These are phyloP conservation scores for Lignosus rhinocerotis DNA, from an alignment of 1,284 basidiomycete genomes.

Conservation along the genomic window DNA sequence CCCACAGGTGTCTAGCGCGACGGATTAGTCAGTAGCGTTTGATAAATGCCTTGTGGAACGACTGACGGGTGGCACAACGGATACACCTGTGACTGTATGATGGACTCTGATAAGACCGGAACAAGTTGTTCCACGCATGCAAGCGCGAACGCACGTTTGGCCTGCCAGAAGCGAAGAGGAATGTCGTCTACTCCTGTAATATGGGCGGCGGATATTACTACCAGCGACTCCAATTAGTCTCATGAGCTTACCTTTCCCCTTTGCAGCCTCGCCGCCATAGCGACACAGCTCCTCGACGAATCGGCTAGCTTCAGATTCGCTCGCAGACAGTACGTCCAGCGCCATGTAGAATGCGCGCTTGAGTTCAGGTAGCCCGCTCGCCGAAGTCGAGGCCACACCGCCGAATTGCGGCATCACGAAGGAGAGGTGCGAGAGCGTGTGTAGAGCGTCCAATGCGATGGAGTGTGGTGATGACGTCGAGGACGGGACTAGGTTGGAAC, in stretches of 20 bases:
- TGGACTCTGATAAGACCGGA: conserved; percentile 49
- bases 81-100: conserved; percentile 52
- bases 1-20: conserved; percentile 49
- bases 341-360: conserved; percentile 72
- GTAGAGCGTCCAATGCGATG: conserved; percentile 51
- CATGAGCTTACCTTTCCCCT: conserved; percentile 19
- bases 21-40: conserved; percentile 5
- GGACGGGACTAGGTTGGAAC: conserved; percentile 8
- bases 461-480: conserved; percentile 39
- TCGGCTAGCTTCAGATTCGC: conserved; percentile 40
- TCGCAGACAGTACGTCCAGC: conserved; percentile 62
- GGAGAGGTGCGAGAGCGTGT: conserved; percentile 60
- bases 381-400: conserved; percentile 55
- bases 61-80: conserved; percentile 63
- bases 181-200: conserved; percentile 7
- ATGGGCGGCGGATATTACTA: too few relatives aligned
- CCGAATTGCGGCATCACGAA: conserved; percentile 76
- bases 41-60: not conserved
- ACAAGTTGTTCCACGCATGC: conserved; percentile 72
- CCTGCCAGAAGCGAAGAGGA: conserved; percentile 35
- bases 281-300: conserved; percentile 44
- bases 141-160: conserved; percentile 62
- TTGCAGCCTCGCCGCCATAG: not conserved
- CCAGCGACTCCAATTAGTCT: not conserved
- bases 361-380: conserved; percentile 59